Percentiles rank a stretch among this genome's conserved stretches.
phyloP scores from a whole-genome alignment of 2,329 filamentous ascomycete species.

The Gnomoniopsis sp. region DNA sequence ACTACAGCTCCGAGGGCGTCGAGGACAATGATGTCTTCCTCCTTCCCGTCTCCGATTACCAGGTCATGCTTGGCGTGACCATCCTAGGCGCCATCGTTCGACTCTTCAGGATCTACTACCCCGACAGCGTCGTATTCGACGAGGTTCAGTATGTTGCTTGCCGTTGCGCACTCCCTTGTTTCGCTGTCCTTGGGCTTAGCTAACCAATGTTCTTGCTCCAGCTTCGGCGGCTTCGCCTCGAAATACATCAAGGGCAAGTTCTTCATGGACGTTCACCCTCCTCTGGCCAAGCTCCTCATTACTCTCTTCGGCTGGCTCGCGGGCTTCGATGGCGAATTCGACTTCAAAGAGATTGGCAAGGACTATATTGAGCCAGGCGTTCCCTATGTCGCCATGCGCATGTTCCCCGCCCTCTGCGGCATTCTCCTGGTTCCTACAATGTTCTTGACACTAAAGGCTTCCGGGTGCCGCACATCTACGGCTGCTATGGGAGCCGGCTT shows the following conservation, averaged over 20 bases:
- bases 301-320: constrained; percentile 92
- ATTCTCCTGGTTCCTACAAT: constrained; percentile 86
- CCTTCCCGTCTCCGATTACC: constrained; percentile 79
- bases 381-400: constrained; percentile 95
- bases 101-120: constrained; percentile 93
- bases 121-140: constrained; percentile 95
- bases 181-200: neutral
- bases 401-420: constrained; percentile 87
- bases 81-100: constrained; percentile 75
- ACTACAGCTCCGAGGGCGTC: constrained; percentile 76
- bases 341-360: constrained; percentile 99
- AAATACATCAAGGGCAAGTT: constrained; percentile 99
- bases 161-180: constrained; percentile 5
- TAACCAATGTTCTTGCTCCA: constrained; percentile 34
- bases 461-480: constrained; percentile 83
- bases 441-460: constrained; percentile 89
- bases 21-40: constrained; percentile 89
- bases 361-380: constrained; percentile 94
- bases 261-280: constrained; percentile 99
- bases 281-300: constrained; percentile 93
- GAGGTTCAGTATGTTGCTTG: constrained; percentile 83
- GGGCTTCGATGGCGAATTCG: constrained; percentile 92
- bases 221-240: constrained; percentile 95
- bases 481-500: constrained; percentile 79
- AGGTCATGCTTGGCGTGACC: constrained; percentile 69